Conservation (phyloP, 140 eudicot genomes). For the Senecio squalidus region DNA sequence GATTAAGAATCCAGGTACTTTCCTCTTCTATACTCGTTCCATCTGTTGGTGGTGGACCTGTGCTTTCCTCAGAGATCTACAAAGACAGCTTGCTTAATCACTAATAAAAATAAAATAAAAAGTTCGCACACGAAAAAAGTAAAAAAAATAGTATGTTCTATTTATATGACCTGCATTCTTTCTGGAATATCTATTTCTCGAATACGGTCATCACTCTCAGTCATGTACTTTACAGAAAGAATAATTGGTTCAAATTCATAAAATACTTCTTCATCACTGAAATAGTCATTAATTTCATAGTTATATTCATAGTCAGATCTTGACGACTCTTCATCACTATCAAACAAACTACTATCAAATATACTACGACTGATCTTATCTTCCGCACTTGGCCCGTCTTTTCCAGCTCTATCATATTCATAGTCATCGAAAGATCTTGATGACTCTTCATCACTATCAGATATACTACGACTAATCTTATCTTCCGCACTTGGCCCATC, state of each 20-base stretch:
- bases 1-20: conserved; percentile 75
- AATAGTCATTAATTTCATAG: conserved; percentile 94
- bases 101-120: background rate
- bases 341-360: no score
- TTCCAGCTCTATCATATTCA: conserved; percentile 71
- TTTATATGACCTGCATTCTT: conserved; percentile 78
- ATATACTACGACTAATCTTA: conserved; percentile 67
- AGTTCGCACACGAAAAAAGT: no score
- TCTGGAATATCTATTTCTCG: conserved; percentile 86
- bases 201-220: conserved; percentile 65
- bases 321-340: conserved; percentile 58
- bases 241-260: conserved; percentile 84
- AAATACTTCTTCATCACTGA: conserved; percentile 86
- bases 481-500: conserved; percentile 77
- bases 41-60: conserved; percentile 81
- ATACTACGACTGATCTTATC: conserved; percentile 63
- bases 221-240: conserved; percentile 80
- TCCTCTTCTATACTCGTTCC: conserved; percentile 58
- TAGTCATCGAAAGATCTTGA: conserved; percentile 76
- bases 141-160: background rate
- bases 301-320: conserved; percentile 41
- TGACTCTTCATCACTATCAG: conserved; percentile 75
- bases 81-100: conserved; percentile 10
- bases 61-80: conserved; percentile 75
- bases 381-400: conserved; percentile 65